These are phyloP conservation scores for Fusarium praegraminearum DNA, from an alignment of 2,329 filamentous ascomycete genomes.

Conservation along the genomic window DNA sequence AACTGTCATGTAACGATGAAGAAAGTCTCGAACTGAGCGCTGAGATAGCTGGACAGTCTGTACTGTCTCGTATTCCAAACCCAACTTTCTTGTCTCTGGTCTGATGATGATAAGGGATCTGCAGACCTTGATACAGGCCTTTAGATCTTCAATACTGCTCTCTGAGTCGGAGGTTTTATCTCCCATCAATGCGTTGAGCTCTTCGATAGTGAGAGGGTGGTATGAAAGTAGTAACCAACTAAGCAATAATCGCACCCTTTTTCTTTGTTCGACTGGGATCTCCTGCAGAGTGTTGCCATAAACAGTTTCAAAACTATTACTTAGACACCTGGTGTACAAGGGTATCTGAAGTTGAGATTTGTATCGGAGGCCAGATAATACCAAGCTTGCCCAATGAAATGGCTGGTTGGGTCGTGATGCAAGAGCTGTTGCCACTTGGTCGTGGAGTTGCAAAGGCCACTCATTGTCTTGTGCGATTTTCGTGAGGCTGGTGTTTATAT, in stretches of 20 bases:
- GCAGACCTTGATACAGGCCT: not conserved
- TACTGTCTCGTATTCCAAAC: not conserved
- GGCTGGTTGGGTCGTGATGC: not conserved
- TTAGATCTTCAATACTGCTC: not conserved
- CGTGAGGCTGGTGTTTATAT: not conserved
- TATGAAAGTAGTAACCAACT: constrained; percentile 3
- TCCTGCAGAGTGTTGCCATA: constrained; percentile 3
- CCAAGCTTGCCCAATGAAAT: constrained; percentile 8
- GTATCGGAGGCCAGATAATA: not conserved
- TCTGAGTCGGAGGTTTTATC: not conserved
- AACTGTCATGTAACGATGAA: not conserved
- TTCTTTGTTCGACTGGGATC: not conserved
- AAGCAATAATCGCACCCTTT: not conserved
- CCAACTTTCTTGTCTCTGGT: not conserved
- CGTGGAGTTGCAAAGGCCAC: not conserved
- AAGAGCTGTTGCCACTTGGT: not conserved
- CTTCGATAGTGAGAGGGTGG: constrained; percentile 2
- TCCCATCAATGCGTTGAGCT: not conserved
- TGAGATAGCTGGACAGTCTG: constrained; percentile 14
- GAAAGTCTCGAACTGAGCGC: constrained; percentile 4
- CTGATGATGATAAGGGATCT: not conserved
- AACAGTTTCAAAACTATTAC: not conserved
- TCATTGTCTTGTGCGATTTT: not conserved
- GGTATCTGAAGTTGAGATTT: not conserved
- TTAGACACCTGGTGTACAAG: not conserved